A percentile compares a stretch with the other conserved stretches of the same genome.
These are phyloP conservation scores for Brettanomyces anomalus DNA, from an alignment of 805 yeast genomes.

Conservation along the genomic window DNA sequence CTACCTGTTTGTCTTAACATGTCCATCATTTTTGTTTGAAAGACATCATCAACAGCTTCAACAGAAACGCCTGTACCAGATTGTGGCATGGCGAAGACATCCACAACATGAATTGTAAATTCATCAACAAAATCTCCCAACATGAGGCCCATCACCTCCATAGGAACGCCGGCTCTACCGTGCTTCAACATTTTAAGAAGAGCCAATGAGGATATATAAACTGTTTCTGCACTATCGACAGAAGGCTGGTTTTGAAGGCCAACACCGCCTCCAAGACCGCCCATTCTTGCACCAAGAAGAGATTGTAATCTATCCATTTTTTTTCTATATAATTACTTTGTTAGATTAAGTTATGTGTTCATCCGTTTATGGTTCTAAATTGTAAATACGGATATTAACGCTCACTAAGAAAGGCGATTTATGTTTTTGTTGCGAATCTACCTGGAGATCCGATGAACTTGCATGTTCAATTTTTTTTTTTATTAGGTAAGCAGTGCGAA, in stretches of 20 bases:
- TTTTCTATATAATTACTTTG: background rate
- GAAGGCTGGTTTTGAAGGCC: constrained; percentile 56
- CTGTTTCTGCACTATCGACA: constrained; percentile 93
- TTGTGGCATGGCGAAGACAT: constrained; percentile 99
- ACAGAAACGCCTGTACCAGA: constrained; percentile 95
- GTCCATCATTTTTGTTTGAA: constrained; percentile 99
- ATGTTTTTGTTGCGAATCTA: no score
- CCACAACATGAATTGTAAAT: constrained; percentile 92
- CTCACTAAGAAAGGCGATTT: no score
- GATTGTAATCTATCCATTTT: constrained; percentile 27
- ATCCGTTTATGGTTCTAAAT: no score
- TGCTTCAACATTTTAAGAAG: constrained; percentile 94
- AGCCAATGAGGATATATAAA: constrained; percentile 92
- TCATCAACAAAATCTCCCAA: constrained; percentile 97
- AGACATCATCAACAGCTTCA: constrained; percentile 98
- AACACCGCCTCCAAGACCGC: constrained; percentile 22
- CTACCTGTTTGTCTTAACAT: constrained; percentile 99
- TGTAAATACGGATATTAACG: no score
- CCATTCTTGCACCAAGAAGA: constrained; percentile 25
- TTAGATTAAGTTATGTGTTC: no score
- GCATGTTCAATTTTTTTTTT: no score
- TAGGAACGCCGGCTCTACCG: constrained; percentile 84
- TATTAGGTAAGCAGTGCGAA: no score
- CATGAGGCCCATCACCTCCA: constrained; percentile 94
- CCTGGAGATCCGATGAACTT: no score